These are phyloP conservation scores for Talaromyces atroroseus DNA, from an alignment of 2,329 filamentous ascomycete genomes.

Conservation along the genomic window DNA sequence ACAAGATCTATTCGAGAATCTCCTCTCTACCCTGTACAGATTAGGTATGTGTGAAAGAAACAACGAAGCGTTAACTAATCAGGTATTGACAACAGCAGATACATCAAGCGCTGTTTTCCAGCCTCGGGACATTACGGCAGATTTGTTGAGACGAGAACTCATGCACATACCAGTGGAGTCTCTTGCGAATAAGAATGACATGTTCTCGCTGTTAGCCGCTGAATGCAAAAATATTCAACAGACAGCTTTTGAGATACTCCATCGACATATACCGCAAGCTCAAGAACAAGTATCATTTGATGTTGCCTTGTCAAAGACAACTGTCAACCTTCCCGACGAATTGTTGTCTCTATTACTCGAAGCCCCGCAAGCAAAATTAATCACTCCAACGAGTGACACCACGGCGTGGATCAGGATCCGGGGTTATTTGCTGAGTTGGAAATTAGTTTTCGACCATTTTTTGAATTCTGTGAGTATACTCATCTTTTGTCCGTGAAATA, in stretches of 20 bases:
- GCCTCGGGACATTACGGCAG: conserved; percentile 69
- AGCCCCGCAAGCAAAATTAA: conserved; percentile 65
- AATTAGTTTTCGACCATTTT: conserved; percentile 83
- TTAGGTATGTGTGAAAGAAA: background rate
- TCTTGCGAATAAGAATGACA: conserved; percentile 58
- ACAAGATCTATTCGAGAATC: conserved; percentile 53
- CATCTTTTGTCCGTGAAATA: background rate
- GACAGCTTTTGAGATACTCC: conserved; percentile 73
- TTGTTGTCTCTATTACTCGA: conserved; percentile 78
- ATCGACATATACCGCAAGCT: conserved; percentile 67
- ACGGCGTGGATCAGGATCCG: conserved; percentile 64
- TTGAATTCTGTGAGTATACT: conserved; percentile 52
- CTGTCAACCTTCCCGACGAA: conserved; percentile 73
- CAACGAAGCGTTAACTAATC: background rate
- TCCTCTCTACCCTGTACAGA: conserved; percentile 38
- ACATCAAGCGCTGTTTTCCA: conserved; percentile 53
- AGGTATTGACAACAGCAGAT: conserved; percentile 23
- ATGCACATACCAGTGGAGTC: conserved; percentile 58
- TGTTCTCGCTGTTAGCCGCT: conserved; percentile 72
- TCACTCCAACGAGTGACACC: conserved; percentile 59
- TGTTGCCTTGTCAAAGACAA: conserved; percentile 48
- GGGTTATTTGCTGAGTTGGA: conserved; percentile 83
- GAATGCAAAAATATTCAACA: conserved; percentile 71
- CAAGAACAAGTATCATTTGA: conserved; percentile 83
- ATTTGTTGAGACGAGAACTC: conserved; percentile 65